These are phyloP conservation scores for Rhizophora apiculata DNA, from an alignment of 345 rosid genomes.

Conservation along the genomic window DNA sequence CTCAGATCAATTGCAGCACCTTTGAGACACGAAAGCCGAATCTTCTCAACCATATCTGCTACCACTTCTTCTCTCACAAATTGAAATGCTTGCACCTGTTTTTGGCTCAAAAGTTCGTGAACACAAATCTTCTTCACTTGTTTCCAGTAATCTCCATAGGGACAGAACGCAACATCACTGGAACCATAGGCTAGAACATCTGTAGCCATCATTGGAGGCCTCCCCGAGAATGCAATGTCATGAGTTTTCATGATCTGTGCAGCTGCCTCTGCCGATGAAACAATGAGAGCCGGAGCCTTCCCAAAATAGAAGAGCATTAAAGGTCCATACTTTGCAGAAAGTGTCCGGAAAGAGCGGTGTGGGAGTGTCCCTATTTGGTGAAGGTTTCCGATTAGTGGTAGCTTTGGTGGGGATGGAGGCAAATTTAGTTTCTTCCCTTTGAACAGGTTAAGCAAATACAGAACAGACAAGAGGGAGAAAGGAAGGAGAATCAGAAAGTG, in stretches of 20 bases:
- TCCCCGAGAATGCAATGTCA: constrained; percentile 16
- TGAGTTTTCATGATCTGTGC: constrained; percentile 9
- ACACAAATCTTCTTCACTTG: constrained; percentile 20
- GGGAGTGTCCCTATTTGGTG: constrained; percentile 21
- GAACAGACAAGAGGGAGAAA: not conserved
- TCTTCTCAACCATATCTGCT: not conserved
- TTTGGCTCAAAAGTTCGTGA: constrained; percentile 24
- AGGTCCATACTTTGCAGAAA: constrained; percentile 28
- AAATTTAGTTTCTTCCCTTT: constrained; percentile 7
- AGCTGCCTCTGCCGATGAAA: constrained; percentile 22
- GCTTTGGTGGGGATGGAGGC: constrained; percentile 26
- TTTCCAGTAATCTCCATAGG: constrained; percentile 22
- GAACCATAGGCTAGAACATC: constrained; percentile 11
- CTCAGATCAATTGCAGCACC: constrained; percentile 5
- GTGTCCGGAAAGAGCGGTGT: constrained; percentile 12
- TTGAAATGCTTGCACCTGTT: constrained; percentile 17
- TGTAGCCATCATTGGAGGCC: constrained; percentile 12
- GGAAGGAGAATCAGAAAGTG: not conserved
- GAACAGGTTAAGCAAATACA: not conserved
- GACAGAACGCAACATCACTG: constrained; percentile 7
- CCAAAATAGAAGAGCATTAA: constrained; percentile 19
- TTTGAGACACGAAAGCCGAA: not conserved
- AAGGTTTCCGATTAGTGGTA: constrained; percentile 29
- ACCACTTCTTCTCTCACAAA: constrained; percentile 15
- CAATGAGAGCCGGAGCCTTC: constrained; percentile 6